These are phyloP conservation scores for Aureobasidium sp. DNA, from an alignment of 2,329 filamentous ascomycete genomes.

Conservation along the genomic window DNA sequence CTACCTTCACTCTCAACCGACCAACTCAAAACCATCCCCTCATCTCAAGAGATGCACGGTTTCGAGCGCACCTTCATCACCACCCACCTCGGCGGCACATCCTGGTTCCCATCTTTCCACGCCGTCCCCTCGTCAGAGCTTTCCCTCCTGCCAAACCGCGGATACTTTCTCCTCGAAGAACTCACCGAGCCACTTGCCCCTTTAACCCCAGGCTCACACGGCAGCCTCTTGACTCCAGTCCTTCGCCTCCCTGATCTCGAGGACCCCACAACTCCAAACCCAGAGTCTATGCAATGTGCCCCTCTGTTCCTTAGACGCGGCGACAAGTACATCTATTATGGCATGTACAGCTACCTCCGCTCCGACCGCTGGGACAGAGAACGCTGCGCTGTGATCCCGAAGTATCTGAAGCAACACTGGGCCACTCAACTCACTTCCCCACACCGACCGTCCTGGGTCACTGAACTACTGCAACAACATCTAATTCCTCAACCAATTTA, in stretches of 20 bases:
- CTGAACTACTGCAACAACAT: slow-evolving; percentile 33
- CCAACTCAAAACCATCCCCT: slow-evolving; percentile 22
- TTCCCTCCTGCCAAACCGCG: slow-evolving; percentile 28
- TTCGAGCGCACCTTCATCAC: slow-evolving; percentile 36
- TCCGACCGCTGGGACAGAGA: slow-evolving; percentile 41
- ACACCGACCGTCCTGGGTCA: slow-evolving; percentile 37
- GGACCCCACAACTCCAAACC: background rate
- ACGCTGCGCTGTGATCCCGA: slow-evolving; percentile 33
- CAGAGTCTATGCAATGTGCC: slow-evolving; percentile 21
- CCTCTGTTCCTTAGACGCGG: slow-evolving; percentile 35
- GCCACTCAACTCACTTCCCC: slow-evolving; percentile 32
- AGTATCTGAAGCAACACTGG: slow-evolving; percentile 34
- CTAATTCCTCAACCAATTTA: slow-evolving; percentile 39
- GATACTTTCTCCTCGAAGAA: slow-evolving; percentile 37
- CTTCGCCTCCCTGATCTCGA: slow-evolving; percentile 1
- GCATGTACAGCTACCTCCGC: slow-evolving; percentile 40
- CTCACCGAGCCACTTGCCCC: slow-evolving; percentile 38
- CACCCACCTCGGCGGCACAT: slow-evolving; percentile 30
- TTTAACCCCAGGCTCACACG: slow-evolving; percentile 34
- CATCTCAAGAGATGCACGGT: slow-evolving; percentile 22
- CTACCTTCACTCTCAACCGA: slow-evolving; percentile 23
- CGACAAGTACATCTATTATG: slow-evolving; percentile 37
- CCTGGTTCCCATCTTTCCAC: slow-evolving; percentile 37
- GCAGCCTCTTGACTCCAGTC: slow-evolving; percentile 17
- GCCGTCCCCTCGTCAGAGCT: slow-evolving; percentile 25